These are phyloP conservation scores for Rutidosis leptorrhynchoides DNA, from an alignment of 129 eudicot genomes.

Conservation along the genomic window DNA sequence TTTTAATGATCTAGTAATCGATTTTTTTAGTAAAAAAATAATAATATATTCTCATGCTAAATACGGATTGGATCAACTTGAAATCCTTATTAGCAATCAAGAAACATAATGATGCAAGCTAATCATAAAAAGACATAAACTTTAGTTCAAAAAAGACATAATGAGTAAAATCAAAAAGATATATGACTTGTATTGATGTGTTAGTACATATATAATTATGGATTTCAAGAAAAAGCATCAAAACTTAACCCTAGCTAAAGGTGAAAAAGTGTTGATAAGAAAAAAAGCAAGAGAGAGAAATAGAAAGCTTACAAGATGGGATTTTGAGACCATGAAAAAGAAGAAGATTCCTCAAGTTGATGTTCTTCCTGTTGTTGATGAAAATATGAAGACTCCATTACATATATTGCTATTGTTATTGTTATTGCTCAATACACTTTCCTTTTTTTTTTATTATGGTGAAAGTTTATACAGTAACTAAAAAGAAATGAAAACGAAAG, in stretches of 20 bases:
- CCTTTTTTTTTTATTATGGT: slow-evolving; percentile 7
- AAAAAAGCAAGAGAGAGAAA: slow-evolving; percentile 29
- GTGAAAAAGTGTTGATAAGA: slow-evolving; percentile 18
- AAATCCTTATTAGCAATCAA: slow-evolving; percentile 13
- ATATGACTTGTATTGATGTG: slow-evolving; percentile 21
- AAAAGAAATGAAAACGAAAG: slow-evolving; percentile 28
- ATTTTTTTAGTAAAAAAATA: too few relatives aligned
- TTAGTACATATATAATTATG: slow-evolving; percentile 16
- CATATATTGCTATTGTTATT: slow-evolving; percentile 4
- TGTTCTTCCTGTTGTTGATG: slow-evolving; percentile 48
- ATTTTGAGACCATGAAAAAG: slow-evolving; percentile 49
- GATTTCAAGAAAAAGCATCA: slow-evolving; percentile 25
- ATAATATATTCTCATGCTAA: not conserved
- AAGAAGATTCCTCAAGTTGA: slow-evolving; percentile 28
- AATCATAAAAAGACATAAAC: slow-evolving; percentile 13
- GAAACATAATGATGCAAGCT: slow-evolving; percentile 21
- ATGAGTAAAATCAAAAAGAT: slow-evolving; percentile 7
- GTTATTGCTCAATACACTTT: slow-evolving; percentile 9
- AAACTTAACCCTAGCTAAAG: slow-evolving; percentile 26
- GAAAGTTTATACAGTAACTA: not conserved
- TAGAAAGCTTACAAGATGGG: slow-evolving; percentile 51
- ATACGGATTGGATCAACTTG: not conserved
- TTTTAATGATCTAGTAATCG: too few relatives aligned
- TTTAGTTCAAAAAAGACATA: not conserved
- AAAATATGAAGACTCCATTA: slow-evolving; percentile 67